Percentiles rank a stretch among this genome's conserved stretches.
Evolutionary conservation across 2,329 filamentous ascomycete genomes (phyloP).

Genomic region (Fusarium torulosum): DNA sequence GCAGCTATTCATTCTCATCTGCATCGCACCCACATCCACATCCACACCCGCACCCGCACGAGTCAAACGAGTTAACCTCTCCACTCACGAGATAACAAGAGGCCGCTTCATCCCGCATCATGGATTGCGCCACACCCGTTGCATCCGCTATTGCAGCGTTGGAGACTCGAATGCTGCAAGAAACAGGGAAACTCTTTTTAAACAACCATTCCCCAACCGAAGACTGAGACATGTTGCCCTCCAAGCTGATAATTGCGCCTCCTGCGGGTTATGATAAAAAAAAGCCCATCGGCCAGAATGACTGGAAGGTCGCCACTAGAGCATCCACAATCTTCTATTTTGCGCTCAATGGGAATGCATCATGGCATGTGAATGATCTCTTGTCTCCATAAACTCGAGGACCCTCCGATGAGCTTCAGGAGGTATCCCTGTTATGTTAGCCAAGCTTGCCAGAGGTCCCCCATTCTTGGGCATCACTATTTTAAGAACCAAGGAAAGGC

Average conservation of each 20-base stretch:
- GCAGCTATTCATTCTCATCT: conserved; percentile 1
- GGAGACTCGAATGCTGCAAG: conserved; percentile 14
- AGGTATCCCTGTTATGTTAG: conserved; percentile 34
- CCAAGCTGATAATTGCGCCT: conserved; percentile 45
- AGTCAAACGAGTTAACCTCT: conserved; percentile 9
- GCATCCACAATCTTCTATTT: conserved; percentile 28
- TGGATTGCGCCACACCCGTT: conserved; percentile 41
- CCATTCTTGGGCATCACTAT: conserved; percentile 37
- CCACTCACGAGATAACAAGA: conserved; percentile 31
- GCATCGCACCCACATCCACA: too few species aligned
- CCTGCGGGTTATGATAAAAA: conserved; percentile 18
- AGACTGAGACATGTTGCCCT: conserved; percentile 46
- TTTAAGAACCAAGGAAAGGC: conserved; percentile 46
- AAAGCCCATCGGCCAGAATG: conserved; percentile 12
- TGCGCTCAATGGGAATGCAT: conserved; percentile 2
- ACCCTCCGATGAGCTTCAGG: conserved; percentile 15
- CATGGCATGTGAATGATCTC: conserved; percentile 28
- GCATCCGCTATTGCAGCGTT: conserved; percentile 25
- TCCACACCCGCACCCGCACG: neutral
- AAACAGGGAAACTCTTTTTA: conserved; percentile 38
- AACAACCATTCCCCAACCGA: conserved; percentile 38
- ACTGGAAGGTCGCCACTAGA: conserved; percentile 33
- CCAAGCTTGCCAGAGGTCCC: conserved; percentile 22
- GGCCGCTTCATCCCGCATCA: conserved; percentile 26
- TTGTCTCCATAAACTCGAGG: conserved; percentile 19